Evolutionary conservation across 441 rosid genomes (phyloP).

Genomic region (Adansonia gregorii): DNA sequence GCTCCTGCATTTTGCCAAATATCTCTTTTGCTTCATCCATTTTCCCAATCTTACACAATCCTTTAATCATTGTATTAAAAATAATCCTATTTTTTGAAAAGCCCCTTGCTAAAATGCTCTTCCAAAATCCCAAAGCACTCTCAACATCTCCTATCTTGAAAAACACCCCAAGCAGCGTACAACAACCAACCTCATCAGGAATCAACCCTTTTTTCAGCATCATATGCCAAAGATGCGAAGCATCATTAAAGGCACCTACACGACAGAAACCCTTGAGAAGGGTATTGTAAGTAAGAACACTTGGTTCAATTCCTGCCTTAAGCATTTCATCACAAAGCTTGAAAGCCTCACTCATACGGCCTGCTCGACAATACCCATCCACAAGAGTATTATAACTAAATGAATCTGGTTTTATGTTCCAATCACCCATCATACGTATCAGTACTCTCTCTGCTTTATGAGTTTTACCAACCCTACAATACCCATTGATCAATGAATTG

Average conservation of each 20-base stretch:
- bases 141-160: slow-evolving; percentile 65
- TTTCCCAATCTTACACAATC: slow-evolving; percentile 69
- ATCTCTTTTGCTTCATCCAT: slow-evolving; percentile 72
- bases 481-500: slow-evolving; percentile 80
- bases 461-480: slow-evolving; percentile 64
- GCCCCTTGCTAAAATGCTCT: slow-evolving; percentile 69
- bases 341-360: slow-evolving; percentile 57
- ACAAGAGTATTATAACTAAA: slow-evolving; percentile 73
- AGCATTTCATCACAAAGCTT: slow-evolving; percentile 62
- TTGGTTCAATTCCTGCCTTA: slow-evolving; percentile 49
- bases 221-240: slow-evolving; percentile 61
- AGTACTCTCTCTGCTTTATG: slow-evolving; percentile 52
- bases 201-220: slow-evolving; percentile 56
- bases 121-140: slow-evolving; percentile 69
- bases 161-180: slow-evolving; percentile 66
- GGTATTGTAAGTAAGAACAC: slow-evolving; percentile 61
- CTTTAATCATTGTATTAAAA: slow-evolving; percentile 76
- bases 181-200: slow-evolving; percentile 58
- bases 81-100: slow-evolving; percentile 50
- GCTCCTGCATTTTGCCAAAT: slow-evolving; percentile 52
- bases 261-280: slow-evolving; percentile 73
- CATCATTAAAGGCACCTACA: slow-evolving; percentile 60
- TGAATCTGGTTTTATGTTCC: slow-evolving; percentile 75
- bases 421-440: slow-evolving; percentile 54
- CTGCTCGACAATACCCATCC: slow-evolving; percentile 73